A percentile compares a stretch with the other conserved stretches of the same genome.
Evolutionary conservation across 2,329 filamentous ascomycete genomes (phyloP).

Genomic region (Emergomyces orientalis): DNA sequence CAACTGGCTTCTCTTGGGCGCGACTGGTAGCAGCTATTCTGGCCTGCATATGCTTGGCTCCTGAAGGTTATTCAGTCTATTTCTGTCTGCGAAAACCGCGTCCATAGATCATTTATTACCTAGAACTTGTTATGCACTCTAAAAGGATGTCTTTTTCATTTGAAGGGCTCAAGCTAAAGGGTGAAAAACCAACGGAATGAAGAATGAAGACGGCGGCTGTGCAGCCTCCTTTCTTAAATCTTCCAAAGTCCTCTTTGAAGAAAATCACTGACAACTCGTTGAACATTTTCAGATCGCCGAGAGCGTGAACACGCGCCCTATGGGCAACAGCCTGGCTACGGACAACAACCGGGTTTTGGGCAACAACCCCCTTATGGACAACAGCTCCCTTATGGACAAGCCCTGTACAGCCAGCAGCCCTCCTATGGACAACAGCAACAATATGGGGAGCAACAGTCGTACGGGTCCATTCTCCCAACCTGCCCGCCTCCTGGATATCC

Average conservation of each 20-base stretch:
- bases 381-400: constrained; percentile 1
- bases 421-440: constrained; percentile 13
- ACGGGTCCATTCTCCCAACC: constrained; percentile 20
- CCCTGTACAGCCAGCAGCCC: constrained; percentile 11
- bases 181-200: constrained; percentile 26
- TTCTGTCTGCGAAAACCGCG: neutral
- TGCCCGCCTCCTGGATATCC: constrained; percentile 28
- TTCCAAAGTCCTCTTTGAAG: neutral
- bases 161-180: too few relatives aligned
- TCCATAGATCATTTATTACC: neutral
- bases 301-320: neutral
- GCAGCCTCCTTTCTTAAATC: neutral
- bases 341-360: neutral
- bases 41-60: neutral
- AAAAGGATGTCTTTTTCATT: too few relatives aligned
- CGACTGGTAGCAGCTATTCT: neutral
- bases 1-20: neutral
- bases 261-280: neutral
- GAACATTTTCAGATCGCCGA: neutral
- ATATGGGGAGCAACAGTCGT: constrained; percentile 17
- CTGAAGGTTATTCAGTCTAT: neutral
- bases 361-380: constrained; percentile 6
- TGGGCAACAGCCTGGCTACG: neutral
- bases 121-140: neutral
- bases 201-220: constrained; percentile 12